Evolutionary conservation across 192 early-diverging fungal species (phyloP).

Genomic region (Diversispora epigaea): DNA sequence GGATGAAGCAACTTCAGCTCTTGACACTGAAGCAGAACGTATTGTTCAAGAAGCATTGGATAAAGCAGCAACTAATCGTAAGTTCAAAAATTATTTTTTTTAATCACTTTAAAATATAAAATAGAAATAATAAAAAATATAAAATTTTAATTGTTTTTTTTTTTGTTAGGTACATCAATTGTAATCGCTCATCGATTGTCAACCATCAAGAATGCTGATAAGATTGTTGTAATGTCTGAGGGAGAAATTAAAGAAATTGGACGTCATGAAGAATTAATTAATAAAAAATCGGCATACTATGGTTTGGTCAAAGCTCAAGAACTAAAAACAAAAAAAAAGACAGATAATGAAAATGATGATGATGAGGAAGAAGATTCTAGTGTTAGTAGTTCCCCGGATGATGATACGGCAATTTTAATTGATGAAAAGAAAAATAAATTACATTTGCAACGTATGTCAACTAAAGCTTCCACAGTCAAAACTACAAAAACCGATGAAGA

Average conservation of each 20-base stretch:
- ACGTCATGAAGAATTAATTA: slow-evolving; percentile 55
- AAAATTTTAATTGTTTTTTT: no score
- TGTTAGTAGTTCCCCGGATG: slow-evolving; percentile 5
- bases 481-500: slow-evolving; percentile 43
- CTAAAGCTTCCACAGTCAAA: slow-evolving; percentile 47
- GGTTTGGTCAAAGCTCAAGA: slow-evolving; percentile 60
- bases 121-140: no score
- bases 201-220: slow-evolving; percentile 68
- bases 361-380: slow-evolving; percentile 32
- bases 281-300: slow-evolving; percentile 47
- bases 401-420: slow-evolving; percentile 18
- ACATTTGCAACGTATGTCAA: slow-evolving; percentile 37
- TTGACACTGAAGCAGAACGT: slow-evolving; percentile 68
- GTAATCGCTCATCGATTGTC: slow-evolving; percentile 71
- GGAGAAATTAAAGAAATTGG: slow-evolving; percentile 55
- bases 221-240: slow-evolving; percentile 64
- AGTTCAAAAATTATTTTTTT: no score
- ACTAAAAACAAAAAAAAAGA: slow-evolving; percentile 46
- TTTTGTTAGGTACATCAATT: slow-evolving; percentile 56
- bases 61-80: slow-evolving; percentile 48
- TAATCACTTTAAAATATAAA: no score
- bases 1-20: slow-evolving; percentile 76
- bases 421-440: slow-evolving; percentile 35
- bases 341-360: slow-evolving; percentile 32
- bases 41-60: slow-evolving; percentile 67